Evolutionary conservation across 2,329 filamentous ascomycete genomes (phyloP), one percentile per base, ranked within the genome.

Genomic region (Pestalotiopsis sp.): DNA sequence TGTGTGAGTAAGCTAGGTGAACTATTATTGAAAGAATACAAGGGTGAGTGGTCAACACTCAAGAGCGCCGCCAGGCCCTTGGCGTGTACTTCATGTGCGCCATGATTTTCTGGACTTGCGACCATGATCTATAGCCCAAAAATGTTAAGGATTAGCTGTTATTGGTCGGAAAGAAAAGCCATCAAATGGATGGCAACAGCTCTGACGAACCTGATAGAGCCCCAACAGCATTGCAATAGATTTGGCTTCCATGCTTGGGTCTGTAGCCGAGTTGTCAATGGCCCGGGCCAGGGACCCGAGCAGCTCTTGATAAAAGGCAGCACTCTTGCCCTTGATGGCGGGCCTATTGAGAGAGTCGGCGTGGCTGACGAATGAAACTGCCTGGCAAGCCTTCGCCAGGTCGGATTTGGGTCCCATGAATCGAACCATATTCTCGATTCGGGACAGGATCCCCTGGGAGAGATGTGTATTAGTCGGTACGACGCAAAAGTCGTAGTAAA

Each of bases 401-500:
- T 70, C 68, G 17, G 71, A 73, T 17, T 71, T 59, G 20, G 61
- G 66, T 4, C 71, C 70, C 11, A 70, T 66, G 10, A 65, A 59
- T 2, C 20, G 63, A 10, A 67, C 44, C 66, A 71, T 65, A 7
- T 44, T 44, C 57, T 73, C 73, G 58, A 74, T 40, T 14, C 68
- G 59, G 59, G 68, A 62, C 13, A 74, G 68, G 55, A 63, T 73
- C 1, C 72, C 72, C 30, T 68, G 52, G 44, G 73, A 73, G 2
- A 74, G 59, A 22, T 67, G 60, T 17, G 17, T 30, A 58, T 72
- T 73, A 11, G 69, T 64, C 9, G 71, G 66, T 7, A 68, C n/a
- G 38, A 73, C 26, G 56, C 69, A 72, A 30, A 67, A 74, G 13
- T 74, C 73, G 55, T 75, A 73, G 63, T 72, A 71, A 68, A 75